Evolutionary conservation across 495 filamentous ascomycete genomes (phyloP).

Genomic region (Annulohypoxylon maeteangense): DNA sequence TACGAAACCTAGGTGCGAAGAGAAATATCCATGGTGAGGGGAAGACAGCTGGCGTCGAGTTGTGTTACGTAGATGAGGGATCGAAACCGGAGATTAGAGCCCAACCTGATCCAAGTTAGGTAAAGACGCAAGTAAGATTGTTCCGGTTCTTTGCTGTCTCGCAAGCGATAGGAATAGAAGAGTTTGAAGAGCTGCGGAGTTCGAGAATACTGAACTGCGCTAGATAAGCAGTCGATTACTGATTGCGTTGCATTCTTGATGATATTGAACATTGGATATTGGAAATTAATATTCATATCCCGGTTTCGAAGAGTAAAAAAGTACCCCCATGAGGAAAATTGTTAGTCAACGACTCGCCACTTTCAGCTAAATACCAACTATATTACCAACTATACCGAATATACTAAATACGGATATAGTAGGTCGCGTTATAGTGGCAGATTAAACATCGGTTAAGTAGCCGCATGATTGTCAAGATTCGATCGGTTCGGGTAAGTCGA

Average conservation of each 20-base stretch:
- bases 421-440: slow-evolving; percentile 1
- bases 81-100: slow-evolving; percentile 13
- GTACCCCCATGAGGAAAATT: slow-evolving; percentile 31
- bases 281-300: neutral
- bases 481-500: neutral
- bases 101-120: slow-evolving; percentile 3
- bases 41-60: neutral
- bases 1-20: slow-evolving; percentile 1
- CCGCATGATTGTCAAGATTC: neutral
- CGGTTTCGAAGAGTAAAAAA: slow-evolving; percentile 21
- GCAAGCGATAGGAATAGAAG: neutral
- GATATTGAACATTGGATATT: neutral
- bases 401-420: neutral
- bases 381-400: too few relatives aligned
- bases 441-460: slow-evolving; percentile 28
- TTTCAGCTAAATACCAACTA: too few relatives aligned
- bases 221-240: neutral
- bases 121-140: slow-evolving; percentile 21
- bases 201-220: neutral
- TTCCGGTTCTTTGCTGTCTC: neutral
- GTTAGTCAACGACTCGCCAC: neutral
- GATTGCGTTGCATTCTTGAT: neutral
- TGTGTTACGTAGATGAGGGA: neutral
- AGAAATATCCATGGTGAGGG: neutral
- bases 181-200: neutral